These are phyloP conservation scores for Debaryomyces sp. DNA, from an alignment of 1,139 yeast genomes.

Conservation along the genomic window DNA sequence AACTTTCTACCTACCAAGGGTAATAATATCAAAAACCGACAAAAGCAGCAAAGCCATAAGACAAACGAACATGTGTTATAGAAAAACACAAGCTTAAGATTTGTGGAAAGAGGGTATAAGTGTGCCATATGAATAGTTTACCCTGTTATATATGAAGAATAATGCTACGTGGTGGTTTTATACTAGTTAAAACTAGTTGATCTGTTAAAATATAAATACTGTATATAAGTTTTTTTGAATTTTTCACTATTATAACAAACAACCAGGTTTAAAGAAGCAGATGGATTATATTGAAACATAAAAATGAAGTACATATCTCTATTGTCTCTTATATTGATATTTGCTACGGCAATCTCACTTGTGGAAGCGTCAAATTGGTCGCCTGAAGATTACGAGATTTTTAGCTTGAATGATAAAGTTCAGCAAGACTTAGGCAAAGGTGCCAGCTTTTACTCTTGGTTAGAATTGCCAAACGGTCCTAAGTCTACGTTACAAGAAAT, in stretches of 20 bases:
- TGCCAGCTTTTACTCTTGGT: conserved; percentile 70
- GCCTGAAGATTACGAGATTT: conserved; percentile 78
- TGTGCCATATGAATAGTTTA: conserved; percentile 21
- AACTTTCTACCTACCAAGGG: conserved; percentile 66
- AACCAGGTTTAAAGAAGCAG: neutral
- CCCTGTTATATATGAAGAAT: neutral
- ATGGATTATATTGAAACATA: neutral
- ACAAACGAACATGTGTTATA: conserved; percentile 42
- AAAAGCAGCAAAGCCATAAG: conserved; percentile 55
- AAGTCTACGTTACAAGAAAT: conserved; percentile 65
- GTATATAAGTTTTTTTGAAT: neutral
- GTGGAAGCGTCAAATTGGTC: conserved; percentile 37
- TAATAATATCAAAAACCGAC: conserved; percentile 52
- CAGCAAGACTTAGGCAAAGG: conserved; percentile 63
- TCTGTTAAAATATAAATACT: conserved; percentile 1
- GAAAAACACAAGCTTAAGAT: conserved; percentile 36
- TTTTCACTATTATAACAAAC: neutral
- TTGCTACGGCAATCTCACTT: conserved; percentile 18
- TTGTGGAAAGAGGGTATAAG: conserved; percentile 39
- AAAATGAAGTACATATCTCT: conserved; percentile 1
- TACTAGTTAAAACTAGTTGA: neutral
- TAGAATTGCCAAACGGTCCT: conserved; percentile 53
- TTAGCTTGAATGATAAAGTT: conserved; percentile 70
- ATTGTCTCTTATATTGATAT: conserved; percentile 3
- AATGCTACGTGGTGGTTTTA: neutral